Conservation (phyloP, 495 filamentous ascomycete genomes). For the Copromyces sp. region DNA sequence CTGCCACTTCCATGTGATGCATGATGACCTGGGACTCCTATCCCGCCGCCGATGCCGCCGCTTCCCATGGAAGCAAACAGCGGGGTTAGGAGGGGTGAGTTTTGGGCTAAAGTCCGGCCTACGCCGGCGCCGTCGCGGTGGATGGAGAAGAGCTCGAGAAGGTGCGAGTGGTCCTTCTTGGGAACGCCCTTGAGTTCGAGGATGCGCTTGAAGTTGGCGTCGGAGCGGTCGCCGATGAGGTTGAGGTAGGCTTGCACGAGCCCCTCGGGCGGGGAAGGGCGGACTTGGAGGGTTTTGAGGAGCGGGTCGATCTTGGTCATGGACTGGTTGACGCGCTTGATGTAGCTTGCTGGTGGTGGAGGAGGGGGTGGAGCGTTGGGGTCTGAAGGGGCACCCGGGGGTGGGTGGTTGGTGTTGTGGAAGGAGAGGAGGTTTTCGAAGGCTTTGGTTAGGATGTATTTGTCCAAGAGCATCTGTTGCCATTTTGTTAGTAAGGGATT, state of each 20-base stretch:
- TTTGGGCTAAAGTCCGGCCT: conserved; percentile 46
- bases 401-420: conserved; percentile 27
- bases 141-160: conserved; percentile 82
- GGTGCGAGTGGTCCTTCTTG: conserved; percentile 67
- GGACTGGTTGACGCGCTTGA: conserved; percentile 77
- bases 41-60: conserved; percentile 1
- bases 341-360: conserved; percentile 51
- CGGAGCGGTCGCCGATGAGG: conserved; percentile 81
- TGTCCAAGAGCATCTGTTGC: conserved; percentile 75
- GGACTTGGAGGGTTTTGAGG: conserved; percentile 94
- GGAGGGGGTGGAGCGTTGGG: conserved; percentile 24
- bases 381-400: conserved; percentile 17
- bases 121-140: conserved; percentile 55
- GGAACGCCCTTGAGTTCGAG: conserved; percentile 87
- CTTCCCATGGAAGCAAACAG: conserved; percentile 34
- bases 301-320: conserved; percentile 84
- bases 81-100: conserved; percentile 52
- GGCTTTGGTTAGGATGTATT: conserved; percentile 79
- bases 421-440: conserved; percentile 58
- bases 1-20: conserved; percentile 31
- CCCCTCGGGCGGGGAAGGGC: conserved; percentile 79
- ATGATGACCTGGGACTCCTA: conserved; percentile 19
- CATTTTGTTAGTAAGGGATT: not conserved
- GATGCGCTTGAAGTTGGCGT: conserved; percentile 93
- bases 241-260: conserved; percentile 95